Base-by-base conservation (phyloP, 2,329 filamentous ascomycete genomes). In the Alternaria sp. region DNA sequence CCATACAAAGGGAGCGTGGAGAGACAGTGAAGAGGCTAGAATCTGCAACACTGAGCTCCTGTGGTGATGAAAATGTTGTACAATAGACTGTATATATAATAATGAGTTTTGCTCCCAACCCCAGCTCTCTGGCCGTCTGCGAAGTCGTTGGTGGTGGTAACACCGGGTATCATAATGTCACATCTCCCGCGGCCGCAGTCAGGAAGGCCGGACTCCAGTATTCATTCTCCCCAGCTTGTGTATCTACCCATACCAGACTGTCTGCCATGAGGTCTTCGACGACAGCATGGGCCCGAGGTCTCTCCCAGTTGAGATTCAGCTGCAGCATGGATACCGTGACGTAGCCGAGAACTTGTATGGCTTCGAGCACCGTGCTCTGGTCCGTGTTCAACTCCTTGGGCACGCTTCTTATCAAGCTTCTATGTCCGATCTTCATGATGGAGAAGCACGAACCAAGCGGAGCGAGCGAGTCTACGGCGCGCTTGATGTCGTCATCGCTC, bases 361-460 rank as follows among this genome's bases (percentile, higher is more conserved):
- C 94, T 82, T 98, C 95, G 7, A 99, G 86, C 12, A 97, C 94
- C 2, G 90, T 92, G 51, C 92, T 92, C 82, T 99, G 95, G 77
- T 99, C 95, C 14, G 89, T 94, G 77, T 97, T 97, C 64, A 99
- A 85, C 81, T 99, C 95, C 78, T 96, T 95, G 1, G 95, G 95
- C 41, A 99, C 90, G 4, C 93, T 97, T 28, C 95, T 88, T 56
- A 99, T 94, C 80, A 97, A 95, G 63, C 91, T 87, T 74, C 91
- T 92, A 66, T 89, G 89, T 8, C 95, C 95, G 62, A 99, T 92
- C 56, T 86, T 89, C 65, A 97, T 86, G 59, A 97, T 90, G 27
- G 89, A 90, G 80, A 97, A 97, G 18, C 93, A 92, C 0, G 92
- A 93, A 0, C 94, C 94, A 2, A 99, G 86, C 0, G 95, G 95